Percentiles rank a stretch among this genome's conserved stretches.
These are phyloP conservation scores for Alternaria longipes DNA, from an alignment of 2,329 filamentous ascomycete species.

Conservation along the genomic window DNA sequence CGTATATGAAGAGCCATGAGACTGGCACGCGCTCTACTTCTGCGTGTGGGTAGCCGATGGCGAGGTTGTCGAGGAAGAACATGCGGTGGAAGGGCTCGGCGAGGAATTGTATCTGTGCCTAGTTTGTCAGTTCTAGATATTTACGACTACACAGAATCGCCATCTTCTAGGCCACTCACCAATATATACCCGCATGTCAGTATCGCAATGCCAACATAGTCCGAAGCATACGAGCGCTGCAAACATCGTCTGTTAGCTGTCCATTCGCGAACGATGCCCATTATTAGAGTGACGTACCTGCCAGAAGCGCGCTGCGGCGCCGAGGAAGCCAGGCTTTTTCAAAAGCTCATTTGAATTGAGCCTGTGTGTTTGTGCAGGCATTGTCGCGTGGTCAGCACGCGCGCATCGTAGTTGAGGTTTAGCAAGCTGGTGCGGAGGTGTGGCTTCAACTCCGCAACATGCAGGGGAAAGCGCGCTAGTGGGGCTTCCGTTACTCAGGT, in stretches of 20 bases:
- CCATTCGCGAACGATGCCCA: neutral
- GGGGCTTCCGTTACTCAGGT: neutral
- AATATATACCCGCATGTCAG: constrained; percentile 74
- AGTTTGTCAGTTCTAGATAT: constrained; percentile 18
- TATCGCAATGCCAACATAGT: constrained; percentile 81
- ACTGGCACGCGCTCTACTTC: constrained; percentile 84
- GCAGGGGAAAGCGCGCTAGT: constrained; percentile 12
- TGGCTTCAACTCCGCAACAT: constrained; percentile 33
- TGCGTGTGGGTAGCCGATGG: constrained; percentile 88
- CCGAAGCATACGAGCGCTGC: constrained; percentile 83
- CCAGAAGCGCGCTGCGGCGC: constrained; percentile 62
- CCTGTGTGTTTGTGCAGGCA: constrained; percentile 43
- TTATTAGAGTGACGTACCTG: constrained; percentile 45
- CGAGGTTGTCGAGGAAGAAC: constrained; percentile 86
- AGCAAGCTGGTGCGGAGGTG: constrained; percentile 27
- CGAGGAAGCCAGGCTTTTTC: constrained; percentile 53
- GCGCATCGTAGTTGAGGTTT: constrained; percentile 22
- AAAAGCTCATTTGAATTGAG: constrained; percentile 37
- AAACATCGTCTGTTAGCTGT: constrained; percentile 16
- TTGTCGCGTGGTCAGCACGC: constrained; percentile 29
- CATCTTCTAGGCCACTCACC: constrained; percentile 51
- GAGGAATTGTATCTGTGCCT: constrained; percentile 68
- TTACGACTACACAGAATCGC: neutral
- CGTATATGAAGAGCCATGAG: constrained; percentile 79
- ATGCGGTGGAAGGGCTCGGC: constrained; percentile 91